Conservation (phyloP, 225 moss, liverwort and hornwort genomes). For the Rhytidiadelphus loreus region DNA sequence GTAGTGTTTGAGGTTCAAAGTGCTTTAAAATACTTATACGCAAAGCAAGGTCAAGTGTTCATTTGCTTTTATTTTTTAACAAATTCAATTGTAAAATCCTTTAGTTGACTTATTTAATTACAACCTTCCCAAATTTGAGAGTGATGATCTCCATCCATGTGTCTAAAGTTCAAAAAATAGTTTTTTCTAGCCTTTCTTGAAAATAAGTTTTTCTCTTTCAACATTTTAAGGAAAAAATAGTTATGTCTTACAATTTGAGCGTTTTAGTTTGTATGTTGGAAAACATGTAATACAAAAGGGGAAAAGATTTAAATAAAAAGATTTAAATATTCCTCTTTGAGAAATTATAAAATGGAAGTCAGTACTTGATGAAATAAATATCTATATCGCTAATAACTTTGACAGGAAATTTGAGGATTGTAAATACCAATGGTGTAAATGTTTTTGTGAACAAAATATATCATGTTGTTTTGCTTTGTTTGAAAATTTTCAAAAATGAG, state of each 20-base stretch:
- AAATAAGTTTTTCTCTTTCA: background rate
- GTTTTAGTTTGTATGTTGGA: background rate
- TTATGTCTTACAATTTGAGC: background rate
- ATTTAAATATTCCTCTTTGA: too few relatives aligned
- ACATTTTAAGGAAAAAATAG: background rate
- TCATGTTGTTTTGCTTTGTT: too few relatives aligned
- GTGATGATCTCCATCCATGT: background rate
- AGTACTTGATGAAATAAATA: too few relatives aligned
- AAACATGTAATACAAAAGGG: too few relatives aligned
- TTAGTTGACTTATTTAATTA: background rate
- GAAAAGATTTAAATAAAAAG: too few relatives aligned
- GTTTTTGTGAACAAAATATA: too few relatives aligned
- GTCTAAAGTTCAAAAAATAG: background rate
- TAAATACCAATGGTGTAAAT: too few relatives aligned
- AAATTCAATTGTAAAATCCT: background rate
- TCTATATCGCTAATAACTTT: too few relatives aligned
- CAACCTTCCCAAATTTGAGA: background rate
- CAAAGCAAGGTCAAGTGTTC: background rate
- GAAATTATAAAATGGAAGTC: too few relatives aligned
- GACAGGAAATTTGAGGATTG: too few relatives aligned
- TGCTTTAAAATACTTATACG: background rate
- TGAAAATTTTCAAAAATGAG: too few relatives aligned
- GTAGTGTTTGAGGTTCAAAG: background rate
- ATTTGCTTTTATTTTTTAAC: background rate
- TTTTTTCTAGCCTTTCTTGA: rapidly evolving